phyloP scores from a whole-genome alignment of 2,329 filamentous ascomycete species.

The Claviceps citrina region DNA sequence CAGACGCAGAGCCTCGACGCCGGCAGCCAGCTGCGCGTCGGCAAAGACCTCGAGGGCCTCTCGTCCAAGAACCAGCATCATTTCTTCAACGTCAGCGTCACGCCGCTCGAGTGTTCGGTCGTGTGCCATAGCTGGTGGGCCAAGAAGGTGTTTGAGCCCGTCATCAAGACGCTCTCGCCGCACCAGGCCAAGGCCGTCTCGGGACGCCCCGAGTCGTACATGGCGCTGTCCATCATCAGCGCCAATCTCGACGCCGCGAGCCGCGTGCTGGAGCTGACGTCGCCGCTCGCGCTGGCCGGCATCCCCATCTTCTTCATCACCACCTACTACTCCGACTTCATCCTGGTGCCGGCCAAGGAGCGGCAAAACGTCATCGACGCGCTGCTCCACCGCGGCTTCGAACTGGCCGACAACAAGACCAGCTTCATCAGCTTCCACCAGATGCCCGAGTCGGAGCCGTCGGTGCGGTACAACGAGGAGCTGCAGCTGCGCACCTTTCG shows the following conservation, averaged over 20 bases:
- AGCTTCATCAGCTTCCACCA: no score
- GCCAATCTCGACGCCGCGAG: slow-evolving; percentile 84
- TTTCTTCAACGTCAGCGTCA: slow-evolving; percentile 89
- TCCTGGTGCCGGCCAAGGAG: slow-evolving; percentile 68
- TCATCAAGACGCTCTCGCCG: slow-evolving; percentile 47
- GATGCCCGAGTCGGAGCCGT: no score
- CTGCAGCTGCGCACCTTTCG: slow-evolving; percentile 71
- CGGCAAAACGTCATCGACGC: slow-evolving; percentile 60
- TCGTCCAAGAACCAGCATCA: slow-evolving; percentile 45
- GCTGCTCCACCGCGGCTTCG: slow-evolving; percentile 65
- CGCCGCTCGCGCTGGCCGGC: slow-evolving; percentile 75
- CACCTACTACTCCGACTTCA: slow-evolving; percentile 95
- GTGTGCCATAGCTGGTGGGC: slow-evolving; percentile 71
- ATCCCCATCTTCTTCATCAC: slow-evolving; percentile 98
- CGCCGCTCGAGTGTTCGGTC: slow-evolving; percentile 80
- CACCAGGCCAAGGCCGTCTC: slow-evolving; percentile 41
- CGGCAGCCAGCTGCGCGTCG: slow-evolving; percentile 18
- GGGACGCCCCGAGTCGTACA: slow-evolving; percentile 70
- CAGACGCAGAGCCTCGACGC: slow-evolving; percentile 29
- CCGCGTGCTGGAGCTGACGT: slow-evolving; percentile 80
- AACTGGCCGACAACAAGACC: slow-evolving; percentile 59
- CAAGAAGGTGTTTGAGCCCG: slow-evolving; percentile 57
- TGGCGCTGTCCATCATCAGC: slow-evolving; percentile 78
- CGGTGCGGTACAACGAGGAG: slow-evolving; percentile 59
- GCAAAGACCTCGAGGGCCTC: slow-evolving; percentile 29